Base-by-base conservation (phyloP, 768 basidiomycete species). In the Panaeolus cyanescens region DNA sequence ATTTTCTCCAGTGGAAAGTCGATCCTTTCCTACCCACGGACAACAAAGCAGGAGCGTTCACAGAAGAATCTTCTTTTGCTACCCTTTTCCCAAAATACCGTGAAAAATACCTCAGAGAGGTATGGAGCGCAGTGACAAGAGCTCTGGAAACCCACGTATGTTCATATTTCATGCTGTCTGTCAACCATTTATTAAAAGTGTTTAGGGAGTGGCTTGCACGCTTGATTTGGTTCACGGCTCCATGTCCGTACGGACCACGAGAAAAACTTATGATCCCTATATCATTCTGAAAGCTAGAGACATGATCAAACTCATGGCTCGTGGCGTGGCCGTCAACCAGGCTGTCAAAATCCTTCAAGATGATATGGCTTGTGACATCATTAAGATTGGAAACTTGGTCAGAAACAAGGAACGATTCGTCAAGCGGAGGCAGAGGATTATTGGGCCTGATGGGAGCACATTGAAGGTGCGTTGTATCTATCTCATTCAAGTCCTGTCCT, bases 41-140 rank as follows among this genome's bases (percentile, higher is more conserved):
- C 75, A 93, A 93, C 75, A 89, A 88, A 69, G 88, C 84, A 13
- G 91, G 92, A 0, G 80, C 91, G 2, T 95, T 99, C 77, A 83
- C 88, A 1, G 96, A 99, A 74, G 97, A 99, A 79, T 97, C 95
- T 3, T 96, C 95, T 0, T 99, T 99, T 69, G 96, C 96, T 9
- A 96, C 97, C 1, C 85, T 99, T 9, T 99, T 99, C 75, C 97
- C 97, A 12, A 99, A 97, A 75, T 99, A 99, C 72, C 86, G 97
- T 66, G 97, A 99, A 84, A 95, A 91, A 70, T 99, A 99, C 70
- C 78, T 99, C 54, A 85, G 95, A 42, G 95, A 99, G 74, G 89
- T 92, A 55, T 99, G 97, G 97, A 88, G 91, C 65, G 90, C 89
- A 1, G 92, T 96, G 10, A 96, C 95, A 0, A 83, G 84, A 60